Conservation (phyloP, 176 grass and related monocot genomes). For the Rhynchospora pubera region DNA sequence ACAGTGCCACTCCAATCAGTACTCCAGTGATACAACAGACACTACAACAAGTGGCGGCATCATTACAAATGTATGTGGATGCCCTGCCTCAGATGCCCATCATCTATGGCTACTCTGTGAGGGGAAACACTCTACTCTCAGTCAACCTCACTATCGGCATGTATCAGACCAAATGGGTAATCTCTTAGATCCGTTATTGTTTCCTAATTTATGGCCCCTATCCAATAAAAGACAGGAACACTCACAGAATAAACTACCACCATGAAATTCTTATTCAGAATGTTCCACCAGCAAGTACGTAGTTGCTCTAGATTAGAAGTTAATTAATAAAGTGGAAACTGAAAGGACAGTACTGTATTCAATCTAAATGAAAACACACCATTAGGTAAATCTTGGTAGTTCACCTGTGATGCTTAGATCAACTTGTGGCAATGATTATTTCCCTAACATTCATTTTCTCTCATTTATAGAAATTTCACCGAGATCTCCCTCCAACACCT, state of each 20-base stretch:
- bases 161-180: conserved; percentile 47
- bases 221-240: not conserved
- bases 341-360: too few relatives aligned
- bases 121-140: conserved; percentile 10
- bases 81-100: conserved; percentile 43
- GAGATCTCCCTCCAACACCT: not conserved
- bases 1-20: not conserved
- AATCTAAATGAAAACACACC: too few relatives aligned
- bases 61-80: conserved; percentile 47
- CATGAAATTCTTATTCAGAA: not conserved
- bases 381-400: too few relatives aligned
- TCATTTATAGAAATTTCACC: not conserved
- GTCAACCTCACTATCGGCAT: conserved; percentile 51
- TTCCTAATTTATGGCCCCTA: not conserved
- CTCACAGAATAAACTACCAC: not conserved
- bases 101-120: conserved; percentile 28
- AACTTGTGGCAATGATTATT: not conserved
- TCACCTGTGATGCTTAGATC: too few relatives aligned
- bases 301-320: too few relatives aligned
- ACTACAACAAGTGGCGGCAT: conserved; percentile 32
- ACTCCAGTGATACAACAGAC: conserved; percentile 6
- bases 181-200: not conserved
- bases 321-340: not conserved
- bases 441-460: not conserved
- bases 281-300: not conserved